Conservation (phyloP, 345 rosid genomes). For the Eucalyptus sp. region DNA sequence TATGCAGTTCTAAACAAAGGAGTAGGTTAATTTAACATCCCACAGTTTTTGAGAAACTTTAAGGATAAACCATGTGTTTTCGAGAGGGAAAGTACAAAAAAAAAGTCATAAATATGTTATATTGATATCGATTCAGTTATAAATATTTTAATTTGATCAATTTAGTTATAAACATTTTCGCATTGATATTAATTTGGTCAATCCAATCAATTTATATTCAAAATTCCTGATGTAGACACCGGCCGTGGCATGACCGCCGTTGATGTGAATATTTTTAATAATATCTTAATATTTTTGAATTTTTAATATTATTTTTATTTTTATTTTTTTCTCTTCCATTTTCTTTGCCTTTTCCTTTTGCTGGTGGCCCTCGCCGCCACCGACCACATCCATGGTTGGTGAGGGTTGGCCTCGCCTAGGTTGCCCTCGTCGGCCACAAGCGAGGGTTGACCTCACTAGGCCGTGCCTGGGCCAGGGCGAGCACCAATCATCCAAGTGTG, state of each 20-base stretch:
- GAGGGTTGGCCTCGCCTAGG: too few relatives aligned
- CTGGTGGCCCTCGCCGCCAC: rapidly evolving
- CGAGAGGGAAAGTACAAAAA: too few relatives aligned
- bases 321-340: too few relatives aligned
- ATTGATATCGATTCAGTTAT: rapidly evolving
- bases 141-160: too few relatives aligned
- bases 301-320: too few relatives aligned
- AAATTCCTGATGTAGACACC: too few relatives aligned
- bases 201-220: rapidly evolving
- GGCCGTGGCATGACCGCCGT: rapidly evolving
- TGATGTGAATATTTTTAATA: rapidly evolving
- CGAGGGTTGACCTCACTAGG: rapidly evolving
- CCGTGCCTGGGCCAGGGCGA: rapidly evolving
- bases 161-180: too few relatives aligned
- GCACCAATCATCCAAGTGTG: rapidly evolving
- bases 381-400: rapidly evolving
- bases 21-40: neutral
- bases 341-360: too few relatives aligned
- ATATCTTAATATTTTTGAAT: too few relatives aligned
- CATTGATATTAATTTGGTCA: too few relatives aligned
- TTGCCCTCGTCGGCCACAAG: rapidly evolving
- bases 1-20: neutral
- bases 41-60: neutral
- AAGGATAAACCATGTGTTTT: neutral
- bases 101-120: too few relatives aligned